Percentiles rank a stretch among this genome's conserved stretches.
These are phyloP conservation scores for Hypericum perforatum DNA, from an alignment of 345 rosid species.

Conservation along the genomic window DNA sequence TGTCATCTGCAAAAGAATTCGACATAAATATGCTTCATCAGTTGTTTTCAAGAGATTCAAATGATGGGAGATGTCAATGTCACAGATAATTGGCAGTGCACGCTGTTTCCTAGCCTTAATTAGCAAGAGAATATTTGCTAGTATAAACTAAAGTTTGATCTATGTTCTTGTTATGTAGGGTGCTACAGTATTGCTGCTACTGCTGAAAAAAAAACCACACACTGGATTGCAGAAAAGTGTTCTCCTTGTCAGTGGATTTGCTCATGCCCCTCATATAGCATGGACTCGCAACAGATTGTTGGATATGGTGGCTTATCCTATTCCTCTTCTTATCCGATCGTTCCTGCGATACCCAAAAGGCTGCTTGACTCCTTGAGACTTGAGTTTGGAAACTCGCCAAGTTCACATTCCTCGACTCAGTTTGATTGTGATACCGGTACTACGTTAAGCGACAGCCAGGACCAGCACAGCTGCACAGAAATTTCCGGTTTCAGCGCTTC, in stretches of 20 bases:
- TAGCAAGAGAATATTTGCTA: no score
- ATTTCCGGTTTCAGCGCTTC: slow-evolving; percentile 41
- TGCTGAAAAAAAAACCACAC: no score
- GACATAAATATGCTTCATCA: no score
- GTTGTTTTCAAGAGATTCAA: no score
- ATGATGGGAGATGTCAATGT: no score
- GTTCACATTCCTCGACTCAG: slow-evolving; percentile 25
- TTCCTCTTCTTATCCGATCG: slow-evolving; percentile 26
- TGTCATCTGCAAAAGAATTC: no score
- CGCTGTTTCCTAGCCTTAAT: no score
- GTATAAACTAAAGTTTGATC: no score
- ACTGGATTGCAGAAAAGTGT: no score
- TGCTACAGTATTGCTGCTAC: no score
- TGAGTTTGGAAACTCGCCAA: slow-evolving; percentile 33
- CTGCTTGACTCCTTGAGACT: slow-evolving; percentile 27
- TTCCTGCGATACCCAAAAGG: slow-evolving; percentile 28
- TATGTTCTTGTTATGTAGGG: no score
- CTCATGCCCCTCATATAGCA: slow-evolving; percentile 25
- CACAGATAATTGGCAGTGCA: no score
- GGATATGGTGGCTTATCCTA: slow-evolving; percentile 28
- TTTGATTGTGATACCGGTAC: slow-evolving; percentile 31
- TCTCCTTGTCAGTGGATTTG: neutral
- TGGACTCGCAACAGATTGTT: slow-evolving; percentile 39
- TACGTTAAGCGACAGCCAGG: slow-evolving; percentile 40
- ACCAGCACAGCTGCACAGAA: slow-evolving; percentile 36